Evolutionary conservation across 345 rosid genomes (phyloP), one percentile per base, ranked within the genome.

Genomic region (Rubroshorea leprosula): DNA sequence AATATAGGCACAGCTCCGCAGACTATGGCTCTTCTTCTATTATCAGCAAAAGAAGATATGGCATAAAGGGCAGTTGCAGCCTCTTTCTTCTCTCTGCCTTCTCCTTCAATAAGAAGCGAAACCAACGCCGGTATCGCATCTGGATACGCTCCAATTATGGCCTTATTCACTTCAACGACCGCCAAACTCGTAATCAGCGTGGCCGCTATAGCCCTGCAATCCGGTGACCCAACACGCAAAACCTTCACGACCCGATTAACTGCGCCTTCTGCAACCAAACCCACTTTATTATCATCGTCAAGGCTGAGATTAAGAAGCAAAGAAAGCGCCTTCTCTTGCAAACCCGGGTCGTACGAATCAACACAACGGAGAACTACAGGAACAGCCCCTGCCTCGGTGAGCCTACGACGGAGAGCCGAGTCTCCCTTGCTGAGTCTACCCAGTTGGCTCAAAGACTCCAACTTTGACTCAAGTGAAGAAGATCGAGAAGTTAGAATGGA

Each of bases 151-250:
- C 99, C 99, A 49, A 94, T 85, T 2, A 87, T 85, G 5, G 95
- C 97, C 67, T 94, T 94, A 62, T 94, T 94, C 58, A 94, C 99
- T 67, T 94, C 97, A 1, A 94, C 92, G 0, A 92, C 90, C 1
- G 98, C 95, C 57, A 92, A 66, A 55, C 98, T 92, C 18, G 98
- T 92, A 52, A 92, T 50, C 23, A 92, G 51, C 1, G 98, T 92
- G 18, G 95, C 96, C 3, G 90, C 99, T 17, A 82, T 49, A 0
- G 99, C 99, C 55, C 90, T 81, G 35, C 87, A 77, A 69, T 80
- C 76, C 0, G 83, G 73, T 16, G 86, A 80, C 55, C 90, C 96
- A 55, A 52, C 62, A 21, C 83, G 76, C 17, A 94, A 71, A 0
- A 78, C 83, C 0, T 63, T 56, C 0, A 90, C 81, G 4, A 94